Conservation (phyloP, 2,329 filamentous ascomycete genomes). For the Colletotrichum sp. region DNA sequence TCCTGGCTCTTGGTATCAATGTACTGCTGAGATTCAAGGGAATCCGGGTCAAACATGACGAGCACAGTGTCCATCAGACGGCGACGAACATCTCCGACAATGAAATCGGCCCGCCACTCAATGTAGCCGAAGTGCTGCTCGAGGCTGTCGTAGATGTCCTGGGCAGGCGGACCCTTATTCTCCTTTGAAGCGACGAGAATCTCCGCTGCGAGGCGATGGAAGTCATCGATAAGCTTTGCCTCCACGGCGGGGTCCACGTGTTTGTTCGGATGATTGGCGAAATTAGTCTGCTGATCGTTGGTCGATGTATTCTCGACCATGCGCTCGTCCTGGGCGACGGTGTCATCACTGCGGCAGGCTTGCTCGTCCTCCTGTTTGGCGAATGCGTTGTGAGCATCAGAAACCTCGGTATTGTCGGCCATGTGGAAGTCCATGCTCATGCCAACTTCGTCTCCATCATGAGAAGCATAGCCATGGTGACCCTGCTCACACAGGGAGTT, state of each 20-base stretch:
- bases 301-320: fast-evolving
- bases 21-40: too few relatives aligned
- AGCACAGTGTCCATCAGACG: too few relatives aligned
- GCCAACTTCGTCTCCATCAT: neutral
- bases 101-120: fast-evolving
- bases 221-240: fast-evolving
- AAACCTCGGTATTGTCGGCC: neutral
- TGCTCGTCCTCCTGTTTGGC: neutral
- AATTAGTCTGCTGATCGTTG: neutral
- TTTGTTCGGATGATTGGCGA: too few relatives aligned
- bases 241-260: neutral
- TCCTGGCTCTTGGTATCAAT: too few relatives aligned
- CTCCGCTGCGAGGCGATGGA: neutral
- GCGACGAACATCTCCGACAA: neutral
- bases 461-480: neutral
- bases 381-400: neutral
- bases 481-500: neutral
- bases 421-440: neutral
- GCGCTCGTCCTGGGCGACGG: fast-evolving
- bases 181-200: neutral
- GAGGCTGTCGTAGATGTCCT: too few relatives aligned
- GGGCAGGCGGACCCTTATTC: neutral
- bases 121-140: too few relatives aligned
- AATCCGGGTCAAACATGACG: too few relatives aligned
- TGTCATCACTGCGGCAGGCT: neutral